Conservation (phyloP, 1,284 basidiomycete genomes). For the Cryptococcus sp. region DNA sequence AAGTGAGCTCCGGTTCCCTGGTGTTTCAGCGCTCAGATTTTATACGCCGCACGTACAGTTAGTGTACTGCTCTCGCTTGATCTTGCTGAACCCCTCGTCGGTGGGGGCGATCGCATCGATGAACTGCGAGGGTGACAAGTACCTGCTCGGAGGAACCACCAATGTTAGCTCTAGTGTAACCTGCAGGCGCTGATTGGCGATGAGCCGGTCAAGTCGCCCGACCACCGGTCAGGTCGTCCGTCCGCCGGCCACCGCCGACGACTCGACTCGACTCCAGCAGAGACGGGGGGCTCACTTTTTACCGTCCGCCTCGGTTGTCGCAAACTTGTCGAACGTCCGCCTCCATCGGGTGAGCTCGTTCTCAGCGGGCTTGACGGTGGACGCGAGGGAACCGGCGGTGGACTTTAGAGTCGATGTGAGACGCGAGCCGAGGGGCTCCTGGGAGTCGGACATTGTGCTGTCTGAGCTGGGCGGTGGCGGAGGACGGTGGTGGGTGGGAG, state of each 20-base stretch:
- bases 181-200: too few relatives aligned
- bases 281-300: constrained; percentile 64
- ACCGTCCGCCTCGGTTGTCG: constrained; percentile 65
- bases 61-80: constrained; percentile 78
- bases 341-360: constrained; percentile 81
- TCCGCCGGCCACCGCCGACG: neutral
- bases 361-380: constrained; percentile 67
- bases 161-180: neutral
- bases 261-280: neutral
- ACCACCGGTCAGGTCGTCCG: too few relatives aligned
- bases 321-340: constrained; percentile 76
- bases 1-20: constrained; percentile 16
- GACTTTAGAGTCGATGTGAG: constrained; percentile 28
- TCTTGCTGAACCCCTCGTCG: constrained; percentile 70
- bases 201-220: too few relatives aligned
- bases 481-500: neutral
- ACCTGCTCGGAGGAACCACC: constrained; percentile 52
- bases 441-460: constrained; percentile 15
- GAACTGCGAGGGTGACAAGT: constrained; percentile 76
- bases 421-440: constrained; percentile 14
- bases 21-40: neutral
- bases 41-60: constrained; percentile 51
- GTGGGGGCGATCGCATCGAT: constrained; percentile 87
- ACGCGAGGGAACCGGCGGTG: constrained; percentile 54
- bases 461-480: neutral